phyloP scores from a whole-genome alignment of 768 basidiomycete species.

The Neoboletus subvelutipes region DNA sequence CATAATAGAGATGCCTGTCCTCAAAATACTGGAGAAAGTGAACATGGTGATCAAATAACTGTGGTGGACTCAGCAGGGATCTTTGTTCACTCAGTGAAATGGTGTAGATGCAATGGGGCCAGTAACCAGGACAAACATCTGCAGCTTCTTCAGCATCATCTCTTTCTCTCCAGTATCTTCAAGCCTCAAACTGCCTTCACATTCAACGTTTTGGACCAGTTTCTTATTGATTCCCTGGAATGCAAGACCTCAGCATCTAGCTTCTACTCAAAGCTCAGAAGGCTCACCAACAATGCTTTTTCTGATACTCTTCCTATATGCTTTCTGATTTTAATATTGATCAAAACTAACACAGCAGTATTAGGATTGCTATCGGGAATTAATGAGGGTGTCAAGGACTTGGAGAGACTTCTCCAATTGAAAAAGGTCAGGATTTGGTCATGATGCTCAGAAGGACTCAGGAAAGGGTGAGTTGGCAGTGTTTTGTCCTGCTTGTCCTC shows the following conservation, averaged over 20 bases:
- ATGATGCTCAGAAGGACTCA: no score
- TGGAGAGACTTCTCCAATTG: not conserved
- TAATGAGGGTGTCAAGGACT: not conserved
- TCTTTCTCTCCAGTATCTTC: not conserved
- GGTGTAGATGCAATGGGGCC: not conserved
- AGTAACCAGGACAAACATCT: not conserved
- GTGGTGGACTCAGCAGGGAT: not conserved
- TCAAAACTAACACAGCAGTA: no score
- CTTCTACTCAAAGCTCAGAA: no score
- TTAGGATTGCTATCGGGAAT: not conserved
- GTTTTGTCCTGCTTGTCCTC: no score
- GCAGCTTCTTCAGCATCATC: not conserved
- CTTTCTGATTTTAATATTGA: no score
- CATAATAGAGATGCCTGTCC: not conserved
- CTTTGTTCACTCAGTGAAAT: not conserved
- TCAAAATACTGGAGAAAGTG: no score
- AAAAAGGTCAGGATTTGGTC: not conserved
- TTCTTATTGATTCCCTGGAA: not conserved
- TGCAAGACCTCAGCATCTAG: not conserved
- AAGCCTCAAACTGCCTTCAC: not conserved
- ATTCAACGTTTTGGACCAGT: not conserved
- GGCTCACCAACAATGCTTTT: no score
- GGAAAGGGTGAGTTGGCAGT: no score
- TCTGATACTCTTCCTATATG: not conserved
- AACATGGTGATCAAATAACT: not conserved